phyloP scores from a whole-genome alignment of 1,139 yeast species.

The Meyerozyma elateridarum region DNA sequence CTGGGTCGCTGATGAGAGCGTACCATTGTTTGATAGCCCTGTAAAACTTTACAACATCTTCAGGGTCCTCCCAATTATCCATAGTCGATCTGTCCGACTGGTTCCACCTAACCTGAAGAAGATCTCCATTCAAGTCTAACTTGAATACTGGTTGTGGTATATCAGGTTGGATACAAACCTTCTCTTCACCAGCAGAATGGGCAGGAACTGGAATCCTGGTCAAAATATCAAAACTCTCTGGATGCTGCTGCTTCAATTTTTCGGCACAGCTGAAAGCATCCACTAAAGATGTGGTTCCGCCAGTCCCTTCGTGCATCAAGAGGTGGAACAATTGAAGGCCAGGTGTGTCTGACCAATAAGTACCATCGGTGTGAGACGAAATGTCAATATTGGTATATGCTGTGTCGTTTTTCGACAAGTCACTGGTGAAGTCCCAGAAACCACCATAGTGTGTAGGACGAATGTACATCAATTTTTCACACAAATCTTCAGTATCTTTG shows the following conservation, averaged over 20 bases:
- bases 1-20: constrained; percentile 44
- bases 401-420: constrained; percentile 65
- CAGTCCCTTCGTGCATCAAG: constrained; percentile 60
- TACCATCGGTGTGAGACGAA: constrained; percentile 70
- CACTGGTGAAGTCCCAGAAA: constrained; percentile 78
- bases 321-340: constrained; percentile 71
- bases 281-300: constrained; percentile 70
- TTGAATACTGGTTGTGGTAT: constrained; percentile 59
- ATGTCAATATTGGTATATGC: constrained; percentile 72
- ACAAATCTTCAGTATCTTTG: constrained; percentile 55
- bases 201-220: constrained; percentile 58
- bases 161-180: constrained; percentile 62
- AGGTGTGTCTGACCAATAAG: constrained; percentile 76
- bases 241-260: constrained; percentile 41
- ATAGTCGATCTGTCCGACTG: constrained; percentile 68
- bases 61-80: constrained; percentile 52
- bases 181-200: constrained; percentile 72
- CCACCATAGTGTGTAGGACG: constrained; percentile 78
- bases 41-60: constrained; percentile 55
- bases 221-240: constrained; percentile 53
- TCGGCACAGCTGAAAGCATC: constrained; percentile 67
- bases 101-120: constrained; percentile 72
- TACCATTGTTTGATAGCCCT: constrained; percentile 59
- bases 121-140: constrained; percentile 48
- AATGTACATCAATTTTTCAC: constrained; percentile 58